A percentile compares a stretch with the other conserved stretches of the same genome.
Conservation (phyloP, 2,329 filamentous ascomycete species). For the Fusarium setosum region DNA sequence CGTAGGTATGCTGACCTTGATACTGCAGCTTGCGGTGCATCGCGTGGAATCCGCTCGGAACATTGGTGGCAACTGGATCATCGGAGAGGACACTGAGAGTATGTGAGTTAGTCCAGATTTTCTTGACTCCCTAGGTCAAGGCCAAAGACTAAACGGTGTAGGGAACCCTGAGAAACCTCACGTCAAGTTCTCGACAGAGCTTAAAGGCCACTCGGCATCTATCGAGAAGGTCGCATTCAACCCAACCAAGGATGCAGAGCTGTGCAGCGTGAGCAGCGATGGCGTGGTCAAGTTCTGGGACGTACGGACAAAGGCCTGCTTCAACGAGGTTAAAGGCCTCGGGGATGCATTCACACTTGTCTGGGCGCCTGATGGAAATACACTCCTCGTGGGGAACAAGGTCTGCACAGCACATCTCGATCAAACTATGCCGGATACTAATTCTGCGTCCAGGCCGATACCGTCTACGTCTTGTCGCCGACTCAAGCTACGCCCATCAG, state of each 20-base stretch:
- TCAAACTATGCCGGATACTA: neutral
- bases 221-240: slow-evolving; percentile 85
- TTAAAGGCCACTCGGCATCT: slow-evolving; percentile 72
- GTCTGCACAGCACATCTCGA: slow-evolving; percentile 53
- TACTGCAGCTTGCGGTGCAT: slow-evolving; percentile 76
- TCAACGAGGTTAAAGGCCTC: slow-evolving; percentile 75
- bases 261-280: slow-evolving; percentile 80
- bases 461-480: slow-evolving; percentile 71
- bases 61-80: slow-evolving; percentile 84
- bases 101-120: slow-evolving; percentile 60
- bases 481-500: slow-evolving; percentile 65
- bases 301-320: slow-evolving; percentile 76
- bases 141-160: slow-evolving; percentile 41
- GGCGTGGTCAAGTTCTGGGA: slow-evolving; percentile 85
- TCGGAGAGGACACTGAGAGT: slow-evolving; percentile 77
- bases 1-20: slow-evolving; percentile 19
- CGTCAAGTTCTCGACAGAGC: slow-evolving; percentile 79
- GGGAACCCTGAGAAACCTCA: slow-evolving; percentile 82
- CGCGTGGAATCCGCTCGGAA: slow-evolving; percentile 89
- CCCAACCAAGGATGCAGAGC: slow-evolving; percentile 79
- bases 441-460: slow-evolving; percentile 62
- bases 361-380: slow-evolving; percentile 79
- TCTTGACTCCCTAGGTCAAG: too few species aligned
- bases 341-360: slow-evolving; percentile 77
- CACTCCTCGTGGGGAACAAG: slow-evolving; percentile 79